Evolutionary conservation across 2,329 filamentous ascomycete genomes (phyloP).

Genomic region (Fusarium scirpi): DNA sequence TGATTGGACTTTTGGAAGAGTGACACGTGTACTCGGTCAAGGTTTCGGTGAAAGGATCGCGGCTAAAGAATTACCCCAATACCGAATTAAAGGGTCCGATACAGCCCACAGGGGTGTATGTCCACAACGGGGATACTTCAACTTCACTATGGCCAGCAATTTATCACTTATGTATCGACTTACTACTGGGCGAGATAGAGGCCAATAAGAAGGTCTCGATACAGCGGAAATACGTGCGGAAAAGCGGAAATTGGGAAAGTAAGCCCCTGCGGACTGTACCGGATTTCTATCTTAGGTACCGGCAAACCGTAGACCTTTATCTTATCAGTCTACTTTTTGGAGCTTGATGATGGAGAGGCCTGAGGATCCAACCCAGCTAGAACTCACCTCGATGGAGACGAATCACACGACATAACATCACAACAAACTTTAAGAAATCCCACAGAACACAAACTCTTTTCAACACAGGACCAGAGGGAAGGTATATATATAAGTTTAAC

Average conservation of each 20-base stretch:
- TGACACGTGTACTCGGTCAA: background rate
- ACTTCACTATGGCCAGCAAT: too few relatives aligned
- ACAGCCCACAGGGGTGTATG: background rate
- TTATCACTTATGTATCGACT: too few relatives aligned
- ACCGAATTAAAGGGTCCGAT: background rate
- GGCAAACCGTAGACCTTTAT: background rate
- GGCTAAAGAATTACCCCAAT: background rate
- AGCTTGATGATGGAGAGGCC: background rate
- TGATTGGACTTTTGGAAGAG: background rate
- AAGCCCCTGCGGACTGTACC: background rate
- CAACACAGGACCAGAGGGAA: too few relatives aligned
- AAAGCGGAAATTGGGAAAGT: too few relatives aligned
- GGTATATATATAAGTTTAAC: background rate
- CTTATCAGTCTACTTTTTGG: background rate
- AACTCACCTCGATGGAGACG: background rate
- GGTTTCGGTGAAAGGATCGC: background rate
- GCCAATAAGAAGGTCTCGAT: too few relatives aligned
- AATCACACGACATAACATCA: background rate
- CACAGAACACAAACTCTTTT: too few relatives aligned
- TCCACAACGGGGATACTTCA: too few relatives aligned
- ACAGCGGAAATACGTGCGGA: too few relatives aligned
- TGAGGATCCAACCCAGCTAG: background rate
- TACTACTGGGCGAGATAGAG: too few relatives aligned
- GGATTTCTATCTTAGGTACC: background rate
- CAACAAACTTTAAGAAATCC: background rate